phyloP scores from a whole-genome alignment of 192 early-diverging fungal species.

The Geranomyces michiganensis region DNA sequence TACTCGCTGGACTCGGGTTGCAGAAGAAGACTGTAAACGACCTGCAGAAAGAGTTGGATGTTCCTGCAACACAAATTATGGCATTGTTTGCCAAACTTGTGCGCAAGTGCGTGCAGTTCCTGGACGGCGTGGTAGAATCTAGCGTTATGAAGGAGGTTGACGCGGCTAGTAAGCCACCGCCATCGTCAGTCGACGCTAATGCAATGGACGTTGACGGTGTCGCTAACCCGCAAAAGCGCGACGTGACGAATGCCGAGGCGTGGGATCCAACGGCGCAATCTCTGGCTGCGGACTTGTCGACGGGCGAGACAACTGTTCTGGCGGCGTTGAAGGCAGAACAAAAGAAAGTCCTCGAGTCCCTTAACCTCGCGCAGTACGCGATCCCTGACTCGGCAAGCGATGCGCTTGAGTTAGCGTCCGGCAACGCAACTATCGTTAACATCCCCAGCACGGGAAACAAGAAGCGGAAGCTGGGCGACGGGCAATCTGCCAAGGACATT shows the following conservation, averaged over 20 bases:
- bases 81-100: constrained; percentile 95
- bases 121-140: constrained; percentile 59
- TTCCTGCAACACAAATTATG: constrained; percentile 84
- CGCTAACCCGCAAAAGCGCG: constrained; percentile 53
- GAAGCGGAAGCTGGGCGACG: constrained; percentile 38
- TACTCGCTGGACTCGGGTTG: constrained; percentile 86
- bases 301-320: constrained; percentile 73
- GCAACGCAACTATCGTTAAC: constrained; percentile 24
- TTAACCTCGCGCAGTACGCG: constrained; percentile 72
- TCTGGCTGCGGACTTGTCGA: constrained; percentile 82
- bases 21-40: constrained; percentile 92
- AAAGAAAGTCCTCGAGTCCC: constrained; percentile 73
- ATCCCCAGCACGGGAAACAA: constrained; percentile 12
- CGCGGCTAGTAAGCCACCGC: constrained; percentile 6
- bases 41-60: constrained; percentile 80
- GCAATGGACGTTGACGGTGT: constrained; percentile 26
- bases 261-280: constrained; percentile 85
- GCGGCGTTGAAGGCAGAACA: constrained; percentile 71
- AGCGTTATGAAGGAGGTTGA: constrained; percentile 54
- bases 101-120: constrained; percentile 77
- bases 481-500: constrained; percentile 30
- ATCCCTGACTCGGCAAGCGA: constrained; percentile 9
- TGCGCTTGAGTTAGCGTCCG: not conserved
- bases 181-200: constrained; percentile 19
- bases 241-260: constrained; percentile 69